Base-by-base conservation (phyloP, 805 yeast genomes). In the Pichia occidentalis region DNA sequence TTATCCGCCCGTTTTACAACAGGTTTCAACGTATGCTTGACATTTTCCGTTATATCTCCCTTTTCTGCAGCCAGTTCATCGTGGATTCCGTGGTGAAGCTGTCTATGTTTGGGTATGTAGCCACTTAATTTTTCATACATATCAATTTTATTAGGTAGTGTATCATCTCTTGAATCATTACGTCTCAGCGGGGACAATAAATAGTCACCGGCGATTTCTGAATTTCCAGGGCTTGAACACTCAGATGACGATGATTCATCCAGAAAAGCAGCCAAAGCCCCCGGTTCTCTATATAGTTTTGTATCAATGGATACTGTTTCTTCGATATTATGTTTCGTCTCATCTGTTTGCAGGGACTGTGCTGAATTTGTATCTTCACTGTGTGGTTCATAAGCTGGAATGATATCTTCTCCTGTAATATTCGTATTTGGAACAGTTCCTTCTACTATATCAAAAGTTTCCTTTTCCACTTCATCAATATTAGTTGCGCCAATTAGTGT, bases 71-170 rank as follows among this genome's bases (percentile, higher is more conserved):
- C 18, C 3, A 16, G 5, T 8, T 37, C 40, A 24, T 26, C 25
- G 10, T 37, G 21, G 12, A 13, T n/a, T 10, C 33, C 24, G 16
- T 29, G 33, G n/a, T 38, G 38, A 7, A 27, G 32, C 22, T 29
- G 24, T 18, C 40, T 30, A 18, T 20, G 39, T 20, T 28, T 20
- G 2, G 40, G 32, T 2, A 20, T 14, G 28, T 53, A 47, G 3
- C 61, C 60, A 28, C 57, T 50, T 30, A 56, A 37, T 29, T 52
- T 45, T 40, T 58, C 63, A 42, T 50, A 58, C 38, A 46, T 56
- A 22, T 56, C 53, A 16, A 57, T 42, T 32, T 51, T 57, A 13
- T 51, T 52, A 7, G 56, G 52, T 25, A 57, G 13, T 16, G 43
- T 40, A 16, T 31, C 30, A 14, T 32, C 36, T 27, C 29, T 24